Base-by-base conservation (phyloP, 176 grass and related monocot species). In the Avena atlantica region DNA sequence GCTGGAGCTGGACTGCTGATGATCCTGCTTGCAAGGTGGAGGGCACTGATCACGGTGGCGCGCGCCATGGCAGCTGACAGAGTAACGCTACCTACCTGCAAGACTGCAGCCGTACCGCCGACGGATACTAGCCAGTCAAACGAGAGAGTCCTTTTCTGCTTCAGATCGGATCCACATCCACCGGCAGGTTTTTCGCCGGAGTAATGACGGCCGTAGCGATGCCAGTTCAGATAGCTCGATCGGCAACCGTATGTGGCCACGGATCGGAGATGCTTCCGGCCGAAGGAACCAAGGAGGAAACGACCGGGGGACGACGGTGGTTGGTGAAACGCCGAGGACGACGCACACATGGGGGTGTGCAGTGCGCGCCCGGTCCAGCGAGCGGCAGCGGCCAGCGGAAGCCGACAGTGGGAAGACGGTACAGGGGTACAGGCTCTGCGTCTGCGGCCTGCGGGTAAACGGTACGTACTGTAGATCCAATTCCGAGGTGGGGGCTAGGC, bases 341-440 rank as follows among this genome's bases (percentile, higher is more conserved):
- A 83, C 74, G 12, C 14, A 34, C 56, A 8, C 6, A 20, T 4
- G 84, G 64, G 17, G 48, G 14, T 9, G 5, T 21, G 45, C 48
- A 51, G 71, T 50, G 71, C 45, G 72, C 7, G 53, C 78, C 88
- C 78, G n/a, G 66, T 78, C 83, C 83, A 81, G 82, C 81, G 72
- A 78, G 83, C 83, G 0, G 23, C 59, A 23, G 79, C 56, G 48
- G 79, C 79, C 79, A 68, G 16, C 66, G 0, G 7, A 21, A 77
- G 24, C 4, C 24, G 49, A 76, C 74, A 51, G 49, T 34, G 1
- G 15, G 15, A 31, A 13, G 71, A 75, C 72, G 9, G 76, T 78
- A 78, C 52, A 57, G 70, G 4, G 9, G 12, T 31, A 20, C 79
- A 51, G 24, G 2, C 20, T 68, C 27, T n/a, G 12, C 4, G 10